Evolutionary conservation across 2,329 filamentous ascomycete genomes (phyloP), one percentile per base, ranked within the genome.

Genomic region (Venturia asperata): DNA sequence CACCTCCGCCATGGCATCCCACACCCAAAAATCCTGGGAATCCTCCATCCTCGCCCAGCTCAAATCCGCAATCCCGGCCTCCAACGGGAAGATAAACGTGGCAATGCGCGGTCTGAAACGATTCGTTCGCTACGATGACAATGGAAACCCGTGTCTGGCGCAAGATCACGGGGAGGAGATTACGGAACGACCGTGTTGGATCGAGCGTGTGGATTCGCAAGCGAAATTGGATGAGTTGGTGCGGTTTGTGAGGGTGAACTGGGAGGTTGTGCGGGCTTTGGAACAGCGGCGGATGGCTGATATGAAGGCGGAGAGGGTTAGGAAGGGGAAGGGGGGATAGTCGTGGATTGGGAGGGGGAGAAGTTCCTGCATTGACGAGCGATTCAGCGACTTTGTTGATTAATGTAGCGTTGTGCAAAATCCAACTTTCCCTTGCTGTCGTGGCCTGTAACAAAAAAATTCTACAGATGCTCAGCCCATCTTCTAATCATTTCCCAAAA

Each of bases 31-130:
- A 9, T 73, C 74, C 47, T 73, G 67, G 3, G 75, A 77, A 67
- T 69, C 71, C 4, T 66, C 66, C 4, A 55, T 87, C 15, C 80
- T 78, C 76, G 77, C 74, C 13, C 70, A 73, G 1, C 72, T 83
- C n/a, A 80, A 82, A 69, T 79, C 68, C 5, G 39, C 60, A 0
- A 60, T 78, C 7, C 72, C 73, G 0, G 43, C 70, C 9, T 67
- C 71, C 13, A 71, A 69, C n/a, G 66, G 67, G n/a, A 66, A 70
- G 11, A 63, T 74, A 2, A 66, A 68, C n/a, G 60, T 67, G 7
- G 69, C 68, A 0, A 27, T 77, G 21, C 71, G 70, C 37, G 72
- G 71, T 2, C 64, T 77, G 61, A 72, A 71, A 64, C 70, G 73
- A 13, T 77, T 74, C 72, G 75, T 77, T 2, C 61, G 62, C 2